phyloP scores from a whole-genome alignment of 208 protist genomes.

The Leishmania guyanensis region DNA sequence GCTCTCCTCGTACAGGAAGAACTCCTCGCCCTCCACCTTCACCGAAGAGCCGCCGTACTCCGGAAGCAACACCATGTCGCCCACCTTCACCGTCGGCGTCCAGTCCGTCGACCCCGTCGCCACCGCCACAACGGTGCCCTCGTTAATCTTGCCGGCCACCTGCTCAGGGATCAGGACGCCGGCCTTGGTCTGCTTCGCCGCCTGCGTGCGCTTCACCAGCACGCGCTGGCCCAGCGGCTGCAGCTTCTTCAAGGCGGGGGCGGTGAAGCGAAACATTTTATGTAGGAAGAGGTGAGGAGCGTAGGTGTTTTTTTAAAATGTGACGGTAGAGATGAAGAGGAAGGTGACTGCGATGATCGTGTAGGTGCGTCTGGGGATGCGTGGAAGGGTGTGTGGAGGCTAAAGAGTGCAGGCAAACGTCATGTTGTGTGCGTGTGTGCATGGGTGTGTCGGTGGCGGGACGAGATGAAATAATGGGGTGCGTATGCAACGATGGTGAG shows the following conservation, averaged over 20 bases:
- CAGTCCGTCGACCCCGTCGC: slow-evolving; percentile 90
- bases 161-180: slow-evolving; percentile 93
- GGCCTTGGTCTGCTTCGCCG: slow-evolving; percentile 93
- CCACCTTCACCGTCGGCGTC: slow-evolving; percentile 89
- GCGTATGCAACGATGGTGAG: background rate
- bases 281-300: background rate
- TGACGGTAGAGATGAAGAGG: background rate
- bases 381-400: background rate
- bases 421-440: background rate
- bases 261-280: slow-evolving; percentile 82
- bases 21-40: slow-evolving; percentile 93
- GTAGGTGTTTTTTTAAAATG: background rate
- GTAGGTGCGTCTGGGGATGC: background rate
- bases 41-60: slow-evolving; percentile 89
- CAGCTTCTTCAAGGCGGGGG: slow-evolving; percentile 82
- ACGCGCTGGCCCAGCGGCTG: slow-evolving; percentile 91
- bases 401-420: background rate
- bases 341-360: too few relatives aligned
- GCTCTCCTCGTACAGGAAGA: slow-evolving; percentile 92
- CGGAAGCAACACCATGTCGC: slow-evolving; percentile 90
- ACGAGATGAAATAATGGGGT: background rate
- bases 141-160: slow-evolving; percentile 93
- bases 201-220: slow-evolving; percentile 85
- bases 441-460: slow-evolving; percentile 10
- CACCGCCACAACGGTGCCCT: slow-evolving; percentile 90